Percentiles rank a stretch among this genome's conserved stretches.
phyloP scores from a whole-genome alignment of 2,329 filamentous ascomycete species.

The Fusarium longipes region DNA sequence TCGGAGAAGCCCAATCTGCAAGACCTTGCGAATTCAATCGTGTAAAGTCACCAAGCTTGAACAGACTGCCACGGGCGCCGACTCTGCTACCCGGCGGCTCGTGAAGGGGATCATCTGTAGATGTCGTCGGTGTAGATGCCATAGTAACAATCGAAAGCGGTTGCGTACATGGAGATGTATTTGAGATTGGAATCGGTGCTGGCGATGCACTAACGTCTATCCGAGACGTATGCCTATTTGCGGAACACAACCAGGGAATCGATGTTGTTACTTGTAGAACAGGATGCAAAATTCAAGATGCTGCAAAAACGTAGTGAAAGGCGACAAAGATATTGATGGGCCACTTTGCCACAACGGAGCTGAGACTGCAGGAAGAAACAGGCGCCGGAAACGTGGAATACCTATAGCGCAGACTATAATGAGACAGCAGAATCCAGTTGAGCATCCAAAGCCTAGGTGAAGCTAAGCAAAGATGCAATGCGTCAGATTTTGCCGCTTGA shows the following conservation, averaged over 20 bases:
- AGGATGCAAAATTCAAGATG: not conserved
- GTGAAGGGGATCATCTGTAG: conserved; percentile 27
- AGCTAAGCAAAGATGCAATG: conserved; percentile 1
- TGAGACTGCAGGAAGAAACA: not conserved
- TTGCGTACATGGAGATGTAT: conserved; percentile 20
- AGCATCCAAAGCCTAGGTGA: conserved; percentile 3
- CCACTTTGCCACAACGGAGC: conserved; percentile 19
- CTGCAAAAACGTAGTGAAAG: not conserved
- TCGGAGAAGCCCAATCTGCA: conserved; percentile 16
- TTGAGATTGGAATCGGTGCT: not conserved
- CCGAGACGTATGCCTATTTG: conserved; percentile 1
- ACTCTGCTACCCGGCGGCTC: conserved; percentile 33
- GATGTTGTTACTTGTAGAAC: not conserved
- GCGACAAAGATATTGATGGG: not conserved
- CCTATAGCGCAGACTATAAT: not conserved
- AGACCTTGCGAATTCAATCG: conserved; percentile 15
- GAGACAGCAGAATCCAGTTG: not conserved
- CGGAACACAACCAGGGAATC: not conserved
- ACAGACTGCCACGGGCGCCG: not conserved
- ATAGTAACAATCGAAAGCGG: conserved; percentile 20
- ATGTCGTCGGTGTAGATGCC: conserved; percentile 21
- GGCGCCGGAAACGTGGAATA: not conserved
- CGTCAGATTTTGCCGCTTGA: conserved; percentile 32
- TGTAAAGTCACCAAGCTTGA: conserved; percentile 36
- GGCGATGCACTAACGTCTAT: conserved; percentile 8